phyloP scores from a whole-genome alignment of 257 asterid species.

The Jacaranda mimosifolia region DNA sequence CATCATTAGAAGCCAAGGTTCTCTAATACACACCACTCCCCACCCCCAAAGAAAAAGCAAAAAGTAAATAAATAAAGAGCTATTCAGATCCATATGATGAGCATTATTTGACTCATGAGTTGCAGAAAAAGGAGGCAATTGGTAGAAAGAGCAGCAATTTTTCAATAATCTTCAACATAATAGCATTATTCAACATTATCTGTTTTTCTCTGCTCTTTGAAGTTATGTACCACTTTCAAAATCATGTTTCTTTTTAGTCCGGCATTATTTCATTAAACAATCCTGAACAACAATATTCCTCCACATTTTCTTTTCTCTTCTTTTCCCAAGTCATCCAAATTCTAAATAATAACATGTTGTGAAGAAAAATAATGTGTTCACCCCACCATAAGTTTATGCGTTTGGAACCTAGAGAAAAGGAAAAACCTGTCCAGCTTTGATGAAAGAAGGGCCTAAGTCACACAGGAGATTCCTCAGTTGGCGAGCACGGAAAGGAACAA shows the following conservation, averaged over 20 bases:
- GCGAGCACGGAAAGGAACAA: conserved; percentile 98
- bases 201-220: neutral
- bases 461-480: conserved; percentile 94
- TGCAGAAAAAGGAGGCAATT: neutral
- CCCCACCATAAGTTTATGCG: neutral
- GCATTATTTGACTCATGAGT: neutral
- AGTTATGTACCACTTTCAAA: neutral
- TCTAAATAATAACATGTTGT: conserved; percentile 20
- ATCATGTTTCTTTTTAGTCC: conserved; percentile 5
- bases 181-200: neutral
- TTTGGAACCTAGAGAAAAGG: conserved; percentile 24
- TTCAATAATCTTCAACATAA: neutral
- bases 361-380: neutral
- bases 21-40: neutral
- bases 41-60: neutral
- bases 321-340: conserved; percentile 5
- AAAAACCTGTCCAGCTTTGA: conserved; percentile 99
- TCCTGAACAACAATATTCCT: neutral
- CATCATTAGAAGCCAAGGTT: conserved; percentile 17
- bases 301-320: conserved; percentile 13
- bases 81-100: conserved; percentile 3
- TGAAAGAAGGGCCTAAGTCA: conserved; percentile 97
- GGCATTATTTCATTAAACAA: conserved; percentile 21
- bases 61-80: neutral
- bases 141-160: neutral